Conservation (phyloP, 1,139 yeast species). For the Suhomyces kunorum region DNA sequence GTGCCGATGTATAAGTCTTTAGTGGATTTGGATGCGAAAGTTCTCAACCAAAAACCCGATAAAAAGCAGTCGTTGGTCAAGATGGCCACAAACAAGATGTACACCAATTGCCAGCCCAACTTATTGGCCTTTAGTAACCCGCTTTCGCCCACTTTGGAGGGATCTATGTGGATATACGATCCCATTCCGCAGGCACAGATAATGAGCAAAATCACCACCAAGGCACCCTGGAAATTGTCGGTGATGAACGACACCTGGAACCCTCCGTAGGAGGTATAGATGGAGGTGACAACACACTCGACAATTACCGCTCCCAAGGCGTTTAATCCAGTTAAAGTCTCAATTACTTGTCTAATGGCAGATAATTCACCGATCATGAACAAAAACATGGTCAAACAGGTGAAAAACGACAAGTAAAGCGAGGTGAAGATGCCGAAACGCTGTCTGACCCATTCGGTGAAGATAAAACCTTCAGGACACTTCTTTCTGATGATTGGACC, state of each 20-base stretch:
- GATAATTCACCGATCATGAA: conserved; percentile 88
- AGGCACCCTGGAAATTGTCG: conserved; percentile 81
- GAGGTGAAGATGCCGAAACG: conserved; percentile 76
- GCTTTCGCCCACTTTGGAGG: conserved; percentile 60
- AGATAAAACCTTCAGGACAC: conserved; percentile 88
- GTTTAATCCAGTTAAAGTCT: conserved; percentile 73
- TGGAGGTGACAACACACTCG: conserved; percentile 83
- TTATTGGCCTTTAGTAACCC: conserved; percentile 63
- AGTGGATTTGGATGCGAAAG: conserved; percentile 83
- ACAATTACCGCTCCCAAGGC: conserved; percentile 83
- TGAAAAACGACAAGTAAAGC: conserved; percentile 75
- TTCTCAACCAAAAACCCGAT: conserved; percentile 92
- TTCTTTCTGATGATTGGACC: conserved; percentile 79
- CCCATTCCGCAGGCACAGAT: conserved; percentile 84
- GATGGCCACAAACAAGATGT: conserved; percentile 82
- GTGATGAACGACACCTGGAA: conserved; percentile 86
- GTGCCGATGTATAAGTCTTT: conserved; percentile 77
- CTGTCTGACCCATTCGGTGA: conserved; percentile 92
- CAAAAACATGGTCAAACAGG: conserved; percentile 81
- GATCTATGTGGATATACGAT: conserved; percentile 69
- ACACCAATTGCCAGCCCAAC: conserved; percentile 87
- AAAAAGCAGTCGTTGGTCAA: conserved; percentile 87
- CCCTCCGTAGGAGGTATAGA: conserved; percentile 88
- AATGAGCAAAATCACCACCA: conserved; percentile 65
- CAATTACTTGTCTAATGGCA: conserved; percentile 74